These are phyloP conservation scores for Coniochaeta ligniaria DNA, from an alignment of 2,329 filamentous ascomycete species.

Conservation along the genomic window DNA sequence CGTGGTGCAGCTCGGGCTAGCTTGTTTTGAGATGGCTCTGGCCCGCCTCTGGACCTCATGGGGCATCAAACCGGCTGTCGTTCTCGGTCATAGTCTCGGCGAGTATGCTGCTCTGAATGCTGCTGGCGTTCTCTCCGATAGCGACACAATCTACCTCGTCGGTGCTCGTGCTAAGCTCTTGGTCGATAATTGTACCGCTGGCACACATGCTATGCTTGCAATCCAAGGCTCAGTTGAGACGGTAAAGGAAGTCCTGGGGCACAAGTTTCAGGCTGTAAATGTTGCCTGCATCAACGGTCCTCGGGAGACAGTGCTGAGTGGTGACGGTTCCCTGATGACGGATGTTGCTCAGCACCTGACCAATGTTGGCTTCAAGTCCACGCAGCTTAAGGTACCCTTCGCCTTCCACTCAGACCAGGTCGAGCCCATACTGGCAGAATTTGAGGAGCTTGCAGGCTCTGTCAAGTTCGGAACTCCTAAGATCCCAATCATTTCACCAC, in stretches of 20 bases:
- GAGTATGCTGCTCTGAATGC: constrained; percentile 68
- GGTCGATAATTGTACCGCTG: constrained; percentile 54
- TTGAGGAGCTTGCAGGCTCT: constrained; percentile 37
- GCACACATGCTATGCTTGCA: constrained; percentile 55
- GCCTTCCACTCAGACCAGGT: constrained; percentile 49
- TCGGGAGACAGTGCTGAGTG: constrained; percentile 64
- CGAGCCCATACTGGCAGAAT: constrained; percentile 48
- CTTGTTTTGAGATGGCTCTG: constrained; percentile 50
- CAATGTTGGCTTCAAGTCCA: constrained; percentile 30
- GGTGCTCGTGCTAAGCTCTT: constrained; percentile 60
- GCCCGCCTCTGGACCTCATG: constrained; percentile 48
- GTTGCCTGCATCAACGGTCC: constrained; percentile 71
- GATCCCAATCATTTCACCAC: constrained; percentile 61
- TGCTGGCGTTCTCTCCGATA: constrained; percentile 62
- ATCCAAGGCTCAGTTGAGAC: constrained; percentile 40
- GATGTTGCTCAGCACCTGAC: constrained; percentile 31
- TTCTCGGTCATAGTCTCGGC: constrained; percentile 58
- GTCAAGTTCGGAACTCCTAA: constrained; percentile 35
- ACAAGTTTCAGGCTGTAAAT: constrained; percentile 30
- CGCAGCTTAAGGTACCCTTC: constrained; percentile 40
- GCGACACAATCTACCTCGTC: constrained; percentile 66
- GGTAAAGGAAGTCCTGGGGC: constrained; percentile 44
- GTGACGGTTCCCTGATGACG: constrained; percentile 31
- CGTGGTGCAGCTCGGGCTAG: constrained; percentile 45
- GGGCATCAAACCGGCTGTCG: constrained; percentile 46